A percentile compares a stretch with the other conserved stretches of the same genome.
phyloP scores from a whole-genome alignment of 169 alveolate genomes.

The Neospora caninum region DNA sequence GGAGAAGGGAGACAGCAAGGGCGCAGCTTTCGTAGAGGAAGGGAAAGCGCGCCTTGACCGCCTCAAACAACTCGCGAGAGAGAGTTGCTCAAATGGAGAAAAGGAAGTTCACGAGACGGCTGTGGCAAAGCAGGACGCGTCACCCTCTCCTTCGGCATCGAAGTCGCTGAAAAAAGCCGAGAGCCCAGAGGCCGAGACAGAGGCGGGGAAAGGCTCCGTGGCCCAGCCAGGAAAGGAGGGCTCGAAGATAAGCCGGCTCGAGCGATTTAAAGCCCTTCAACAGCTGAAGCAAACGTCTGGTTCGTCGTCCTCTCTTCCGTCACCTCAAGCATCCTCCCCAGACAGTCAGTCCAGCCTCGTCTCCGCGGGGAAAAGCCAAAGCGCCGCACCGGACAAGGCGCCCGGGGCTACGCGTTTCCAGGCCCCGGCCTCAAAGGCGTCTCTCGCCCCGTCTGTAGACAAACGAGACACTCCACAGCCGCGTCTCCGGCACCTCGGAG shows the following conservation, averaged over 20 bases:
- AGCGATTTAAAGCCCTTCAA: slow-evolving; percentile 59
- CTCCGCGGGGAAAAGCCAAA: background rate
- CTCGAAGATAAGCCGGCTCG: slow-evolving; percentile 54
- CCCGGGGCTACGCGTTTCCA: slow-evolving; percentile 30
- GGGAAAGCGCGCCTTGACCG: background rate
- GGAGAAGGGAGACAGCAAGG: background rate
- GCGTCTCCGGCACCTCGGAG: background rate
- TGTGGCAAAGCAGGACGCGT: background rate
- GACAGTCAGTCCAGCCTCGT: background rate
- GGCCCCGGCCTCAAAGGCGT: slow-evolving; percentile 44
- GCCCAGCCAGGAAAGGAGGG: background rate
- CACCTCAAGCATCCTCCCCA: too few relatives aligned
- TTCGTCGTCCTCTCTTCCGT: too few relatives aligned
- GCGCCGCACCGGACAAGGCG: slow-evolving; percentile 10
- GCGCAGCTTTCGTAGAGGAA: background rate
- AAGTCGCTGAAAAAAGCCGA: background rate
- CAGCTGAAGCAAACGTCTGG: slow-evolving; percentile 46
- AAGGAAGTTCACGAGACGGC: background rate
- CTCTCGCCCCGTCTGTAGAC: slow-evolving; percentile 24
- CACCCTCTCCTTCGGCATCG: background rate
- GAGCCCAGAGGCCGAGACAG: background rate
- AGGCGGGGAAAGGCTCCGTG: background rate
- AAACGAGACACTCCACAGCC: slow-evolving; percentile 6
- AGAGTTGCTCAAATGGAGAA: background rate
- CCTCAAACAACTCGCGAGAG: background rate